phyloP scores from a whole-genome alignment of 805 yeast genomes.

The Teunomyces atbi region DNA sequence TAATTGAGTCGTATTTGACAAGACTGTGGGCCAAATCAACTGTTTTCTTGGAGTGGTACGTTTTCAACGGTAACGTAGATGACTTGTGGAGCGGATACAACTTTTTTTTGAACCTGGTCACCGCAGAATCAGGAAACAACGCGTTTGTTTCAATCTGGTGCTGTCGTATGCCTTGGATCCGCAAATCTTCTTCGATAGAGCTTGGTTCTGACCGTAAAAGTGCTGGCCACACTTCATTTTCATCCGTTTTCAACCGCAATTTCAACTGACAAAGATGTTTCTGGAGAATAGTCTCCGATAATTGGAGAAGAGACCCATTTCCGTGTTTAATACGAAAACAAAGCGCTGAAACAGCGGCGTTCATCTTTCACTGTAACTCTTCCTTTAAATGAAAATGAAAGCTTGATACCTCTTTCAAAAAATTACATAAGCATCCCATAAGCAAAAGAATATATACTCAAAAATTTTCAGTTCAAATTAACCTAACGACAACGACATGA shows the following conservation, averaged over 20 bases:
- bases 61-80: neutral
- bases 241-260: neutral
- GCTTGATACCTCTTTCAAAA: too few species aligned
- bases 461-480: neutral
- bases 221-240: neutral
- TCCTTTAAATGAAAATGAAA: too few species aligned
- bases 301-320: neutral
- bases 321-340: neutral
- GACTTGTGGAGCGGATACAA: slow-evolving; percentile 17
- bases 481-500: slow-evolving; percentile 35
- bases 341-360: neutral
- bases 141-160: neutral
- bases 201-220: neutral
- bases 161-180: neutral
- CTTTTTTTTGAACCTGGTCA: slow-evolving; percentile 11
- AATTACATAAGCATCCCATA: neutral
- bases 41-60: neutral
- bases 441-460: too few species aligned
- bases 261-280: neutral
- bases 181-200: neutral
- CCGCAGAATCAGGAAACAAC: neutral
- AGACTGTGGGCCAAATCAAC: slow-evolving; percentile 6
- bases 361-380: neutral
- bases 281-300: neutral
- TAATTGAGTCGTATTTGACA: slow-evolving; percentile 17